Evolutionary conservation across 108 stramenopile genomes (phyloP).

Genomic region (Skeletonema costatum): DNA sequence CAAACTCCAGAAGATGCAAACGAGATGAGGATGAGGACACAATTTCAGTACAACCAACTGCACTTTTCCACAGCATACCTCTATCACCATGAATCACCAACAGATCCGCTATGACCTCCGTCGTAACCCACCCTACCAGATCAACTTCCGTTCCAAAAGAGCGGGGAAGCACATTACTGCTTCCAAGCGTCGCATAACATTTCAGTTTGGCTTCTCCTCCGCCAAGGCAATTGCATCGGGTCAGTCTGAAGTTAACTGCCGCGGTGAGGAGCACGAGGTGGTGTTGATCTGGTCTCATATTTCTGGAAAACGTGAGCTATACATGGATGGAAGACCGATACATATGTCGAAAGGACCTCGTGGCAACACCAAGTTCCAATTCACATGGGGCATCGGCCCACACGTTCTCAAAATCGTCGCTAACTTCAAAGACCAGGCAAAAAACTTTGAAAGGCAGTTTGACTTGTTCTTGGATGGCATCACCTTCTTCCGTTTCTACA

Average conservation of each 20-base stretch:
- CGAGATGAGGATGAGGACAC: too few relatives aligned
- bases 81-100: background rate
- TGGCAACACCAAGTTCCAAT: constrained; percentile 64
- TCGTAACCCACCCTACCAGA: constrained; percentile 49
- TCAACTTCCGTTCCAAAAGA: constrained; percentile 45
- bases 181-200: constrained; percentile 48
- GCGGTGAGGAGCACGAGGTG: constrained; percentile 60
- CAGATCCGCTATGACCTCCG: constrained; percentile 31
- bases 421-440: constrained; percentile 46
- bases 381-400: constrained; percentile 62
- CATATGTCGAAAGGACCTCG: constrained; percentile 57
- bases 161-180: constrained; percentile 42
- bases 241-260: constrained; percentile 31
- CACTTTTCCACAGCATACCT: background rate
- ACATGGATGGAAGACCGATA: constrained; percentile 54
- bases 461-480: constrained; percentile 81
- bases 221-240: constrained; percentile 36
- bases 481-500: constrained; percentile 73
- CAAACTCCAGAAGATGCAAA: too few relatives aligned
- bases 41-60: too few relatives aligned
- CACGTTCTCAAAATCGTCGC: constrained; percentile 71
- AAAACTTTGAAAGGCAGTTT: constrained; percentile 51
- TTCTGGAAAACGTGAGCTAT: constrained; percentile 44
- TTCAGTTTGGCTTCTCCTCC: constrained; percentile 47
- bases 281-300: constrained; percentile 48